A percentile compares a stretch with the other conserved stretches of the same genome.
Conservation (phyloP, 441 rosid genomes). For the Pelargonium myrrhifolium region DNA sequence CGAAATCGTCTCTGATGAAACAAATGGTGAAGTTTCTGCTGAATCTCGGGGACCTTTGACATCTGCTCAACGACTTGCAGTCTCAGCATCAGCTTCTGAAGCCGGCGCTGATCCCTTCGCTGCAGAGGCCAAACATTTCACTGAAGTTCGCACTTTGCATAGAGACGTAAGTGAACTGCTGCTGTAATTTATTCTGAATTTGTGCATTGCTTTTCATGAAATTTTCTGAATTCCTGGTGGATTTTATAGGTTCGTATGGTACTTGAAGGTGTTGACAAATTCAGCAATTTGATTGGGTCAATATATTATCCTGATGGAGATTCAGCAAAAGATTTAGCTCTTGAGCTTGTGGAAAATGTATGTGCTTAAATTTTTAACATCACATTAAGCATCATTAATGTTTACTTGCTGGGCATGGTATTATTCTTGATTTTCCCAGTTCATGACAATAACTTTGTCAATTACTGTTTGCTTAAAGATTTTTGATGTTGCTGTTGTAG, state of each 20-base stretch:
- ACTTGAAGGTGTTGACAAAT: constrained; percentile 91
- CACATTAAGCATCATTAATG: not conserved
- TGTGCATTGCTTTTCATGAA: constrained; percentile 7
- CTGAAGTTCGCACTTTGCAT: constrained; percentile 73
- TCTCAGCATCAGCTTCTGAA: constrained; percentile 49
- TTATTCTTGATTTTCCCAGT: not conserved
- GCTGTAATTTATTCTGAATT: constrained; percentile 9
- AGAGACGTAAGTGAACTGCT: constrained; percentile 62
- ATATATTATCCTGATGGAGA: constrained; percentile 84
- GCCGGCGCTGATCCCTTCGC: constrained; percentile 77
- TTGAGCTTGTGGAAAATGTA: constrained; percentile 94
- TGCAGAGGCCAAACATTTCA: constrained; percentile 74
- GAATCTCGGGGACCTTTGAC: constrained; percentile 63
- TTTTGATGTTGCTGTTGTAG: too few species aligned
- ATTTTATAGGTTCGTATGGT: constrained; percentile 80
- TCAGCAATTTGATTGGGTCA: constrained; percentile 88
- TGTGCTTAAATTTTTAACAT: constrained; percentile 18
- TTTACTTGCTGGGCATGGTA: not conserved
- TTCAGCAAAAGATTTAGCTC: constrained; percentile 69
- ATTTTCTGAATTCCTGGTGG: constrained; percentile 25
- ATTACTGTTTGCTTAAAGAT: too few species aligned
- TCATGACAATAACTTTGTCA: too few species aligned
- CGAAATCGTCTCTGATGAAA: constrained; percentile 40
- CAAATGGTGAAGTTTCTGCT: constrained; percentile 57
- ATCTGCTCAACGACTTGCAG: constrained; percentile 87